phyloP scores from a whole-genome alignment of 2,329 filamentous ascomycete genomes.

The Fusarium aywerte region DNA sequence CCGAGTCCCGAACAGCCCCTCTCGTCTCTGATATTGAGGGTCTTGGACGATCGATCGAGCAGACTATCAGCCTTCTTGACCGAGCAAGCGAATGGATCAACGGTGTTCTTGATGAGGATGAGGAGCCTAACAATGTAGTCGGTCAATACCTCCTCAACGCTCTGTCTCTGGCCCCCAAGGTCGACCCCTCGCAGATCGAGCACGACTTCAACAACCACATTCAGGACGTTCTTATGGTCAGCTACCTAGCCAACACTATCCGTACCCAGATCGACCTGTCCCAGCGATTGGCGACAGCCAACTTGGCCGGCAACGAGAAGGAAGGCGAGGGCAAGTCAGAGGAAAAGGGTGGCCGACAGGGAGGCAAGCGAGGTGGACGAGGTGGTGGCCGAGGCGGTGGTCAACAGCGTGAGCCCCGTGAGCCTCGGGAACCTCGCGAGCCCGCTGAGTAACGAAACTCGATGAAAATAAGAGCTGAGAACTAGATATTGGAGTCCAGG shows the following conservation, averaged over 20 bases:
- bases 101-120: constrained; percentile 93
- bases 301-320: constrained; percentile 64
- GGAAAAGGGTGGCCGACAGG: constrained; percentile 59
- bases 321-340: constrained; percentile 61
- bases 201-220: constrained; percentile 99
- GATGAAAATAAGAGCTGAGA: constrained; percentile 28
- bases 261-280: constrained; percentile 98
- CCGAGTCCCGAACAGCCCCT: constrained; percentile 76
- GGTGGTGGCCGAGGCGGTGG: constrained; percentile 63
- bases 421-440: constrained; percentile 60
- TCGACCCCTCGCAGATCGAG: constrained; percentile 90
- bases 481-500: constrained; percentile 37
- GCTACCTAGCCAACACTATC: constrained; percentile 98
- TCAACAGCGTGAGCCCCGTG: constrained; percentile 60
- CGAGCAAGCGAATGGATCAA: constrained; percentile 92
- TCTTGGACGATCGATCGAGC: constrained; percentile 85
- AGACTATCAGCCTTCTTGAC: constrained; percentile 89
- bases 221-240: constrained; percentile 97
- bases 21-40: constrained; percentile 90
- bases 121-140: constrained; percentile 86
- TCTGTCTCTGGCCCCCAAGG: constrained; percentile 92
- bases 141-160: constrained; percentile 97
- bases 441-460: constrained; percentile 44
- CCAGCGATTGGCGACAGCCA: constrained; percentile 88
- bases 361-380: constrained; percentile 62